Evolutionary conservation across 768 basidiomycete species (phyloP).

Genomic region (Coprinellus aureogranulatus): DNA sequence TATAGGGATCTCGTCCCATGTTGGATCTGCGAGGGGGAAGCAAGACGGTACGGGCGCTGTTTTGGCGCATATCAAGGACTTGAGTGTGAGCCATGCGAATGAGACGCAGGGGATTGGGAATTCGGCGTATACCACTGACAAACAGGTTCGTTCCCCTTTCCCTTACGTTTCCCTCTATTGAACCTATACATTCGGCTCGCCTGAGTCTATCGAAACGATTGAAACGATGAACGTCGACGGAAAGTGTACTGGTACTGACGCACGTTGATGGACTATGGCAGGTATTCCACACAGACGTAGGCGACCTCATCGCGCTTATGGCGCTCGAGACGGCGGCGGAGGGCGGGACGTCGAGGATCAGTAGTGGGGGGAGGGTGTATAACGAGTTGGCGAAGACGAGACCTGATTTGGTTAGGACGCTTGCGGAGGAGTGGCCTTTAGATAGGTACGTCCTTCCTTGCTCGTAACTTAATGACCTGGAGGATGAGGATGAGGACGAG

Average conservation of each 20-base stretch:
- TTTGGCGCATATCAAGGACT: conserved; percentile 48
- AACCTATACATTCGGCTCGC: too few relatives aligned
- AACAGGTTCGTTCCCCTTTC: too few relatives aligned
- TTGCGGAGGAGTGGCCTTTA: conserved; percentile 42
- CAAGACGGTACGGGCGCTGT: conserved; percentile 32
- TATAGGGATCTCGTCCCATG: conserved; percentile 35
- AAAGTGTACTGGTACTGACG: too few relatives aligned
- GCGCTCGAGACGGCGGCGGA: conserved; percentile 41
- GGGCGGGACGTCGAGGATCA: conserved; percentile 45
- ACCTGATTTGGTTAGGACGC: conserved; percentile 42
- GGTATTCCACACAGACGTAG: conserved; percentile 48
- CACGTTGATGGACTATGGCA: too few relatives aligned
- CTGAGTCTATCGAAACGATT: too few relatives aligned
- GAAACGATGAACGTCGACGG: too few relatives aligned
- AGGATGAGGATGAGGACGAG: too few relatives aligned
- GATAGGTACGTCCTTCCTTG: conserved; percentile 28
- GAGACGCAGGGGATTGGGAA: conserved; percentile 36
- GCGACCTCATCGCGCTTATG: conserved; percentile 44
- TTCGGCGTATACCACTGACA: conserved; percentile 49
- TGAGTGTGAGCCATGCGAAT: conserved; percentile 30
- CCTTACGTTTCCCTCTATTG: too few relatives aligned
- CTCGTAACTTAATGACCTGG: not conserved
- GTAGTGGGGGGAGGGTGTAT: conserved; percentile 44
- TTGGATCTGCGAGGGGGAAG: conserved; percentile 17
- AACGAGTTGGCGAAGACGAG: conserved; percentile 47